A percentile compares a stretch with the other conserved stretches of the same genome.
Conservation (phyloP, 2,329 filamentous ascomycete genomes). For the Aspergillus texensis region DNA sequence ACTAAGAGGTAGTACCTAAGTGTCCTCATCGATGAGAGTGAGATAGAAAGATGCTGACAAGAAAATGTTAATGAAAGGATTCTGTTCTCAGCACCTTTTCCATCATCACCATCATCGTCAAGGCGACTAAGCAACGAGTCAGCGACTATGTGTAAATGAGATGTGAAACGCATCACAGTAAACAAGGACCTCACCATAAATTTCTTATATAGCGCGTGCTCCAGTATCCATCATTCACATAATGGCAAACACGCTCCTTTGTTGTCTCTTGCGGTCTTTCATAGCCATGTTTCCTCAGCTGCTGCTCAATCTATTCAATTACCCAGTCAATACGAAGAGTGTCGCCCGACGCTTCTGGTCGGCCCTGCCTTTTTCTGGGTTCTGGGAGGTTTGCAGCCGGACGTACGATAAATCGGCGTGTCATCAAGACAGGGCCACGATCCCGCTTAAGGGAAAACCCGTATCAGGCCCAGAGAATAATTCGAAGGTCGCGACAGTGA, state of each 20-base stretch:
- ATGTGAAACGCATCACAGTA: background rate
- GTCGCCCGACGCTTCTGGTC: background rate
- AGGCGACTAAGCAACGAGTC: conserved; percentile 13
- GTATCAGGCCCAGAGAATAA: background rate
- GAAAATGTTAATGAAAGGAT: background rate
- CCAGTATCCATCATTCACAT: background rate
- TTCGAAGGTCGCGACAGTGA: background rate
- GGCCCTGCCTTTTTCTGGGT: background rate
- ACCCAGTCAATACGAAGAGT: background rate
- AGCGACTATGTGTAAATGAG: background rate
- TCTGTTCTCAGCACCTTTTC: background rate
- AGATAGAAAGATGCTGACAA: background rate
- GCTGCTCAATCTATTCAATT: background rate
- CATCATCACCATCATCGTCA: background rate
- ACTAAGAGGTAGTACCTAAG: background rate
- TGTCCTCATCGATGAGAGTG: background rate
- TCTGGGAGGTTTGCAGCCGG: background rate
- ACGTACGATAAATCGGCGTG: background rate
- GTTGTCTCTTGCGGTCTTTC: background rate
- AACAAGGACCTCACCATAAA: background rate
- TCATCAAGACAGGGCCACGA: background rate
- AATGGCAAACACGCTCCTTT: background rate
- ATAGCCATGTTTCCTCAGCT: background rate
- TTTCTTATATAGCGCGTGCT: background rate
- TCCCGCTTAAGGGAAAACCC: background rate